A percentile compares a stretch with the other conserved stretches of the same genome.
These are phyloP conservation scores for Microstegium vimineum DNA, from an alignment of 176 grass and related monocot species.

Conservation along the genomic window DNA sequence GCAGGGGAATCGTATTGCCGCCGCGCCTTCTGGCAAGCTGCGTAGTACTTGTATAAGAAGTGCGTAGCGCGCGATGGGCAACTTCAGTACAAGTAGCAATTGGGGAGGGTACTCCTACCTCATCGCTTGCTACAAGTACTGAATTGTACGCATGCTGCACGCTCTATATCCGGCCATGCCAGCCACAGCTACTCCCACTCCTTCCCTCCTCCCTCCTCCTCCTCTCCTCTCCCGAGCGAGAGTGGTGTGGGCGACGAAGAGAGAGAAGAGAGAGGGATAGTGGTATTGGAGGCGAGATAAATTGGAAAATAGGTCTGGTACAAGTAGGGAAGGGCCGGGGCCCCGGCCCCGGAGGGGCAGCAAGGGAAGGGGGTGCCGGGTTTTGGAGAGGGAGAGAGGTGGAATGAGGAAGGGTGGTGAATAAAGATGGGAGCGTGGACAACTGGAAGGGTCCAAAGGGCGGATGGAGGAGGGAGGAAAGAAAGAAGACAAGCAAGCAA, in stretches of 20 bases:
- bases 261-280: neutral
- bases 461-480: neutral
- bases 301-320: slow-evolving; percentile 43
- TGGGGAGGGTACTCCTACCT: neutral
- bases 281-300: slow-evolving; percentile 49
- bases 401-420: slow-evolving; percentile 11
- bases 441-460: slow-evolving; percentile 57
- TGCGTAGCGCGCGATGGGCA: neutral
- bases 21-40: neutral
- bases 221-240: slow-evolving; percentile 22
- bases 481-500: neutral
- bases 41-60: slow-evolving; percentile 28
- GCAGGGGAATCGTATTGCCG: neutral
- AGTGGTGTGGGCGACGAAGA: slow-evolving; percentile 31
- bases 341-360: neutral
- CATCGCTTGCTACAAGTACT: neutral
- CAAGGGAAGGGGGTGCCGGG: neutral
- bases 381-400: neutral
- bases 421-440: slow-evolving; percentile 49
- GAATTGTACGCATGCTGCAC: slow-evolving; percentile 25
- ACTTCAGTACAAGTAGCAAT: slow-evolving; percentile 1
- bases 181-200: neutral
- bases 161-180: neutral
- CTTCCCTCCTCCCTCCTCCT: too few relatives aligned
- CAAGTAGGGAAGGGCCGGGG: slow-evolving; percentile 40